Evolutionary conservation across 225 moss, liverwort and hornwort genomes (phyloP), one percentile per base, ranked within the genome.

Genomic region (Physcomitrium patens): DNA sequence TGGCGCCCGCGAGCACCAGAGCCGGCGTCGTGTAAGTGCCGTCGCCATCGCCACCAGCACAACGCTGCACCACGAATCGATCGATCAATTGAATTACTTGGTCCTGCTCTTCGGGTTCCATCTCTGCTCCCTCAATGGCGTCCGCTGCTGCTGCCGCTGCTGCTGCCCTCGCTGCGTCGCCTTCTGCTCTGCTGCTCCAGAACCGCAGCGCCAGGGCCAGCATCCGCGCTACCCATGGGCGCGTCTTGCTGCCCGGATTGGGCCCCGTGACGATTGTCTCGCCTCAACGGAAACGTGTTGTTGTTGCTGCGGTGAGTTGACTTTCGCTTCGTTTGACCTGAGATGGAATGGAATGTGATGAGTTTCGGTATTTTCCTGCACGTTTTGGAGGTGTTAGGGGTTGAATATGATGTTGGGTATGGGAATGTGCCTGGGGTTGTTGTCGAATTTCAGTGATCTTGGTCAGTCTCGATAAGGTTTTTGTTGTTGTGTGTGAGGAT

Each of bases 231-330:
- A 47, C 23, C 18, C 45, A 24, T 56, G 68, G 47, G 55, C 47
- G 56, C 63, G 49, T 27, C n/a, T 62, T 54, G 55, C 73, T 31
- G 37, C 6, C 74, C 10, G 60, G 61, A 7, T 79, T 79, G 73
- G 60, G 20, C 24, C 65, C 72, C 58, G 22, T 12, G 2, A 74
- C 56, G 47, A 0, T 42, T 12, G 2, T 24, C 10, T 68, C 68
- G 48, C 17, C 8, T 31, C 63, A 43, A 1, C 67, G 73, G 50
- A 53, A 31, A 55, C n/a, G 55, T 3, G 54, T 79, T 49, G 8
- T 63, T 42, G 42, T 69, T 63, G 63, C 79, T 74, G 79, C 63
- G 79, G 79, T 79, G 79, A 79, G 79, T 63, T 45, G 26, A 50
- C 61, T 68, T 65, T 58, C 65, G 9, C 31, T 37, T 37, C 31